Conservation (phyloP, 2,329 filamentous ascomycete genomes). For the Arthrinium phaeospermum region DNA sequence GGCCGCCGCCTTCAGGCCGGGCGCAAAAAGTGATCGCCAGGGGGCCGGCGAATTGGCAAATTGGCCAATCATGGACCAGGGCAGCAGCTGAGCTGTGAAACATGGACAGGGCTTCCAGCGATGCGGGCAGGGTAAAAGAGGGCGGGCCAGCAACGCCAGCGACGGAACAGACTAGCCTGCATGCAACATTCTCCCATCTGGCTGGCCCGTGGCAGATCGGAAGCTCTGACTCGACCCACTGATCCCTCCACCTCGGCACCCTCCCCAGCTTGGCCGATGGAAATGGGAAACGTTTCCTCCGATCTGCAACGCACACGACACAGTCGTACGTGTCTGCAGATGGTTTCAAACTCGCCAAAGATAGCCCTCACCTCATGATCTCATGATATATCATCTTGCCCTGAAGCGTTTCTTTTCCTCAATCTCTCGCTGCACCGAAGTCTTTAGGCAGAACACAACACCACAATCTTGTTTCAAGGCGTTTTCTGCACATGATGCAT, state of each 20-base stretch:
- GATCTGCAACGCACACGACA: constrained; percentile 11
- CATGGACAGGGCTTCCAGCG: constrained; percentile 7
- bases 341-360: background rate
- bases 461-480: background rate
- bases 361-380: background rate
- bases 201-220: background rate
- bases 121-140: background rate
- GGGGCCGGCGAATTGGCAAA: background rate
- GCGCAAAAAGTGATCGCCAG: constrained; percentile 2
- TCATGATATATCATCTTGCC: background rate
- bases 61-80: background rate
- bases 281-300: background rate
- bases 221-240: background rate
- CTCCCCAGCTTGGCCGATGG: background rate
- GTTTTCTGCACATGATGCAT: background rate
- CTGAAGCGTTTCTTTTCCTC: background rate
- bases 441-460: background rate
- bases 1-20: background rate
- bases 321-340: background rate
- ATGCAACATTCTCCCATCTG: background rate
- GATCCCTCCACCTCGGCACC: background rate
- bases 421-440: background rate
- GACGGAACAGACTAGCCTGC: background rate
- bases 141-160: background rate
- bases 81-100: background rate